Evolutionary conservation across 2,329 filamentous ascomycete genomes (phyloP).

Genomic region (Talaromyces piceae): DNA sequence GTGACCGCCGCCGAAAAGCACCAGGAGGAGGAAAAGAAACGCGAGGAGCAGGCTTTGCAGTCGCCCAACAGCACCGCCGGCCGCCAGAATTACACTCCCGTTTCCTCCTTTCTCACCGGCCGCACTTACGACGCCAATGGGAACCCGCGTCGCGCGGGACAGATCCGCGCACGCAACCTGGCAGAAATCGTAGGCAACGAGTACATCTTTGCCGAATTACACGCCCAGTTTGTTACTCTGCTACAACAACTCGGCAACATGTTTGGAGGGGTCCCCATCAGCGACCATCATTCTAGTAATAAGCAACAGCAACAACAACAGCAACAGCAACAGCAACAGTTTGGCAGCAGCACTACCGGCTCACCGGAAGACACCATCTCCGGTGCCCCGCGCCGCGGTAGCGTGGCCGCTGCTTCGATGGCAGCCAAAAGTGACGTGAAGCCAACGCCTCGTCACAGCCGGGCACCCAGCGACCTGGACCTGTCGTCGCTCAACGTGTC

Average conservation of each 20-base stretch:
- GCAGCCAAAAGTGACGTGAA: constrained; percentile 16
- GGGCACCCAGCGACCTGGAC: constrained; percentile 24
- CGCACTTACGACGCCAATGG: constrained; percentile 51
- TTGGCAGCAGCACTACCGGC: constrained; percentile 35
- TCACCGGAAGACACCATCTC: constrained; percentile 20
- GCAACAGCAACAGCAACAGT: constrained; percentile 10
- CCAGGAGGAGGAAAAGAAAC: constrained; percentile 38
- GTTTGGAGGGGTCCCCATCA: constrained; percentile 38
- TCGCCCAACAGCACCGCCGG: constrained; percentile 19
- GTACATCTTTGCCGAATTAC: constrained; percentile 51
- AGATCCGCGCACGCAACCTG: constrained; percentile 49
- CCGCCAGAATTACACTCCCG: constrained; percentile 46
- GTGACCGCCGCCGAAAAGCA: constrained; percentile 39
- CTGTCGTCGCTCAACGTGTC: constrained; percentile 27
- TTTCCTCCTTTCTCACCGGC: constrained; percentile 52
- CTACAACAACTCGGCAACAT: constrained; percentile 40
- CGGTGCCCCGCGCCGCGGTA: constrained; percentile 17
- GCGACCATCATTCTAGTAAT: constrained; percentile 14
- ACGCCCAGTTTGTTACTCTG: constrained; percentile 48
- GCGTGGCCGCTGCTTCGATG: constrained; percentile 13
- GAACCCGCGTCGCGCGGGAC: constrained; percentile 45
- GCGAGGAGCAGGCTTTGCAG: constrained; percentile 29
- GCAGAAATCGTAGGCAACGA: constrained; percentile 53
- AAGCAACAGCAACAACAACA: neutral
- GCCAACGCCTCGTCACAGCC: constrained; percentile 15